Percentiles rank a stretch among this genome's conserved stretches.
Evolutionary conservation across 805 yeast genomes (phyloP).

Genomic region (Candida multigemmis): DNA sequence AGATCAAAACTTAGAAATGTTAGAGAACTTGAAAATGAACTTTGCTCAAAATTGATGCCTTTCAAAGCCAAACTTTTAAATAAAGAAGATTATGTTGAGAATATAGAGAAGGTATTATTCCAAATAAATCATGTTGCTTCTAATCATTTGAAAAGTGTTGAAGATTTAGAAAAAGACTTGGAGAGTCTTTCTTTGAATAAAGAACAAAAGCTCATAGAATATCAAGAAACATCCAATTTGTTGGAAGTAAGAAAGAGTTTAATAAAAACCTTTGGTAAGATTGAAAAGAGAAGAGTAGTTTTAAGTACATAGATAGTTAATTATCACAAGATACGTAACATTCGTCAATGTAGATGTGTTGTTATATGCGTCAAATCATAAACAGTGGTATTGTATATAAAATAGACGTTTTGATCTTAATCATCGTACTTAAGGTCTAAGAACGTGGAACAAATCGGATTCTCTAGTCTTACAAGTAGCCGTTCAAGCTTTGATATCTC

Average conservation of each 20-base stretch:
- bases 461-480: no score
- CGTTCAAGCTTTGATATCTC: not conserved
- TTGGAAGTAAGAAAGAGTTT: not conserved
- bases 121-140: slow-evolving; percentile 14
- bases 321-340: no score
- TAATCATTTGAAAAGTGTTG: slow-evolving; percentile 7
- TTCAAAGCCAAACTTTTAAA: slow-evolving; percentile 16
- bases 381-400: no score
- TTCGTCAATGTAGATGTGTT: no score
- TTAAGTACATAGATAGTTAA: no score
- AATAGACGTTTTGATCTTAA: no score
- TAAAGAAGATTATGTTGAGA: slow-evolving; percentile 10
- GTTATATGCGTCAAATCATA: no score
- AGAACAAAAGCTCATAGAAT: not conserved
- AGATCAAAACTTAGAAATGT: slow-evolving; percentile 17
- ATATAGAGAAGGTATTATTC: slow-evolving; percentile 18
- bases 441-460: no score
- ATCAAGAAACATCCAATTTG: not conserved
- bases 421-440: no score
- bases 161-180: slow-evolving; percentile 6
- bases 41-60: slow-evolving; percentile 19
- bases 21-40: slow-evolving; percentile 12
- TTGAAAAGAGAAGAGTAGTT: no score
- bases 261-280: no score
- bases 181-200: slow-evolving; percentile 2